Evolutionary conservation across 2,329 filamentous ascomycete species (phyloP).

Genomic region (Colletotrichum spaethianum): DNA sequence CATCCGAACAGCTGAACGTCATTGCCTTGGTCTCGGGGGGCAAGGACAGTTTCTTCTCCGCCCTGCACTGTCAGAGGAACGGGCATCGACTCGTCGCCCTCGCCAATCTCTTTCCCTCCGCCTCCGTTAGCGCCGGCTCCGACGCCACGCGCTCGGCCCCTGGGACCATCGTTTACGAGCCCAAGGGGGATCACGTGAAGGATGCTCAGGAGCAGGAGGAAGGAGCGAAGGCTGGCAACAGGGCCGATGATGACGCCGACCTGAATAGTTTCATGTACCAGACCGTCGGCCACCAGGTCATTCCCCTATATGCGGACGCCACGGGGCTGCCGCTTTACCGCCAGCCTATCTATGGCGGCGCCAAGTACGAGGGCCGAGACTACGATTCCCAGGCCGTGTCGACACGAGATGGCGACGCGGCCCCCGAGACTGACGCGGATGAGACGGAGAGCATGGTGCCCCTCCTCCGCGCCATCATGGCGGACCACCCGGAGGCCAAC

Average conservation of each 20-base stretch:
- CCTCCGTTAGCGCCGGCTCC: slow-evolving; percentile 28
- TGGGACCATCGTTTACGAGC: slow-evolving; percentile 28
- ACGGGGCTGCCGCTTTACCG: slow-evolving; percentile 89
- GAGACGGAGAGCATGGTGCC: slow-evolving; percentile 91
- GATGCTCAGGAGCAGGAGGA: neutral
- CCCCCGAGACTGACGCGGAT: slow-evolving; percentile 63
- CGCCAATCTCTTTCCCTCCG: slow-evolving; percentile 84
- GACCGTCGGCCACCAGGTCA: slow-evolving; percentile 90
- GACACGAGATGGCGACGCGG: slow-evolving; percentile 40
- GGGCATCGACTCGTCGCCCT: slow-evolving; percentile 89
- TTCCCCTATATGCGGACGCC: slow-evolving; percentile 86
- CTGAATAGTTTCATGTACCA: slow-evolving; percentile 99
- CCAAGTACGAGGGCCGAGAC: slow-evolving; percentile 79
- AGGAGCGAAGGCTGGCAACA: slow-evolving; percentile 11
- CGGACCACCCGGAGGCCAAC: slow-evolving; percentile 82
- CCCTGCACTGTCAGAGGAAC: slow-evolving; percentile 90
- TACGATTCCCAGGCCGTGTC: slow-evolving; percentile 64
- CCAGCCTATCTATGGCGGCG: slow-evolving; percentile 79
- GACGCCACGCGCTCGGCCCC: slow-evolving; percentile 31
- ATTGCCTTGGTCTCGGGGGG: slow-evolving; percentile 95
- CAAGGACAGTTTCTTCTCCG: slow-evolving; percentile 95
- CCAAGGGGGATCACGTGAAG: slow-evolving; percentile 6
- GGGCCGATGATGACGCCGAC: slow-evolving; percentile 59
- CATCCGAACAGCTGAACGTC: slow-evolving; percentile 74
- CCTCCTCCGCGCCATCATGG: slow-evolving; percentile 77